Conservation (phyloP, 163 green algal species). For the Trebouxia gelatinosa region DNA sequence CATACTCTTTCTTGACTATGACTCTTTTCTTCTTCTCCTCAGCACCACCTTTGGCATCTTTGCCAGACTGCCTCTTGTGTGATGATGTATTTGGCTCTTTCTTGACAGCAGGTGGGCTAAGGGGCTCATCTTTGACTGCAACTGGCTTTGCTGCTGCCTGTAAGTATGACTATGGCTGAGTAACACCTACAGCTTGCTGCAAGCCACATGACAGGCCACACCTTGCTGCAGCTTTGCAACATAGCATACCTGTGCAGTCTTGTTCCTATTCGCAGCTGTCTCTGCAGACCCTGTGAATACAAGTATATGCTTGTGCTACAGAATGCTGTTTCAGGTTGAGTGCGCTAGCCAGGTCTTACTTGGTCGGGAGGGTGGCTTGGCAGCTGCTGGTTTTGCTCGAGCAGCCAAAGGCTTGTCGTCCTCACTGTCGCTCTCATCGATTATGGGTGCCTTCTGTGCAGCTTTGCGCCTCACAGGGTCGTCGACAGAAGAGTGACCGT, state of each 20-base stretch:
- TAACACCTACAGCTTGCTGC: too few species aligned
- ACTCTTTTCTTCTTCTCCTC: slow-evolving; percentile 26
- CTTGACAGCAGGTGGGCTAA: background rate
- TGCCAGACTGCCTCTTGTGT: slow-evolving; percentile 2
- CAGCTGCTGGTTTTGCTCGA: background rate
- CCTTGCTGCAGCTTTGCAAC: too few species aligned
- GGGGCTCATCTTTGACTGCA: slow-evolving; percentile 18
- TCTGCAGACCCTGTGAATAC: too few species aligned
- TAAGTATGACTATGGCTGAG: too few species aligned
- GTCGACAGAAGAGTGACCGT: background rate
- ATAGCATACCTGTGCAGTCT: too few species aligned
- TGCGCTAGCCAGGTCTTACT: too few species aligned
- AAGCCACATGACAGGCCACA: too few species aligned
- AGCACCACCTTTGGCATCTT: slow-evolving; percentile 1
- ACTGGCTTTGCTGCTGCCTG: background rate
- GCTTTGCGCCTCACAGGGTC: slow-evolving; percentile 1
- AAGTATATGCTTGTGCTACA: too few species aligned
- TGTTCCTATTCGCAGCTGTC: too few species aligned
- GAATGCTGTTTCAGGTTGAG: too few species aligned
- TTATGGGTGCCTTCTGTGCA: slow-evolving; percentile 9
- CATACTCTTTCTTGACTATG: slow-evolving; percentile 62
- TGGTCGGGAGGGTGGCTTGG: background rate
- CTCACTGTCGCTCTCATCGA: slow-evolving; percentile 17
- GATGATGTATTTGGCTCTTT: background rate
- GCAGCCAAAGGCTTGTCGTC: slow-evolving; percentile 20